phyloP scores from a whole-genome alignment of 106 monocot species.

The Gastrodia elata region DNA sequence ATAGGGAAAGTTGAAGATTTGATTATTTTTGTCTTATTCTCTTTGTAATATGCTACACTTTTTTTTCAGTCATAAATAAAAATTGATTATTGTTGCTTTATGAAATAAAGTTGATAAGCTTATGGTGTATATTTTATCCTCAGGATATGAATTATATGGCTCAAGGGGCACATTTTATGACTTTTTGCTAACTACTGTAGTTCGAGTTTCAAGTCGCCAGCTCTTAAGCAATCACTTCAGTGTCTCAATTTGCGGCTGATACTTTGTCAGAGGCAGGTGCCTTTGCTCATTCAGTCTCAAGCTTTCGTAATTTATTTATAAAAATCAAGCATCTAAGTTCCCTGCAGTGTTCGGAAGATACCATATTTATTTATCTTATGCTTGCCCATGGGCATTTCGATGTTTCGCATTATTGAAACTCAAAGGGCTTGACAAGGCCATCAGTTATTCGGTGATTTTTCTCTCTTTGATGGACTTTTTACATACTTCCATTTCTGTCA shows the following conservation, averaged over 20 bases:
- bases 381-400: slow-evolving; percentile 95
- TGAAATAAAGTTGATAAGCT: neutral
- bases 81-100: neutral
- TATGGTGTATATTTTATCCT: neutral
- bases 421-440: slow-evolving; percentile 77
- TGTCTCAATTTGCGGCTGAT: slow-evolving; percentile 67
- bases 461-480: neutral
- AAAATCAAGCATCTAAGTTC: slow-evolving; percentile 49
- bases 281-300: slow-evolving; percentile 57
- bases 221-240: slow-evolving; percentile 11
- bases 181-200: neutral
- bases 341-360: slow-evolving; percentile 86
- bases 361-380: slow-evolving; percentile 90
- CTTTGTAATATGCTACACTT: neutral
- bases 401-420: slow-evolving; percentile 77
- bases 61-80: neutral
- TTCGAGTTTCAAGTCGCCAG: neutral
- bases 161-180: neutral
- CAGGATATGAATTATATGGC: neutral
- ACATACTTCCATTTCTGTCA: too few relatives aligned
- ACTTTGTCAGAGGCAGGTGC: slow-evolving; percentile 64
- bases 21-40: neutral
- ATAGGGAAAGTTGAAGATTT: too few relatives aligned
- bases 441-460: slow-evolving; percentile 47
- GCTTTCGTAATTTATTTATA: slow-evolving; percentile 71